Conservation (phyloP, 805 yeast species). For the Wickerhamiella dianesei region DNA sequence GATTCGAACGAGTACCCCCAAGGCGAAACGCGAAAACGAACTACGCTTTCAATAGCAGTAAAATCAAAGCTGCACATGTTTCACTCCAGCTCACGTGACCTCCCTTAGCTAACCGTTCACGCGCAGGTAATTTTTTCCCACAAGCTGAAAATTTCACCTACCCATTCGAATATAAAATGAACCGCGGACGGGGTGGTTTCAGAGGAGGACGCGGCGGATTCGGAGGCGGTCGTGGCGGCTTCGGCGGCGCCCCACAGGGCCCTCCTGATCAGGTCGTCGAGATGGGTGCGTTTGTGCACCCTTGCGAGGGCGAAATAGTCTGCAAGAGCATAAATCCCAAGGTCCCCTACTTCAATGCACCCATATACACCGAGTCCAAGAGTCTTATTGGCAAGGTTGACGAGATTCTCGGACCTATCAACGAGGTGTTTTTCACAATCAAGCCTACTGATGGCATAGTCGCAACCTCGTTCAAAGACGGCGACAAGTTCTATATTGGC, state of each 20-base stretch:
- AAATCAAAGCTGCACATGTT: not conserved
- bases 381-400: constrained; percentile 95
- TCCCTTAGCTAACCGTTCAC: not conserved
- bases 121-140: not conserved
- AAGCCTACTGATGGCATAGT: constrained; percentile 95
- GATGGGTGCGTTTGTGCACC: constrained; percentile 84
- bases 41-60: too few species aligned
- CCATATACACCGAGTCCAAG: constrained; percentile 91
- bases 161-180: constrained; percentile 30
- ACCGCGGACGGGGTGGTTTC: constrained; percentile 52
- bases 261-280: constrained; percentile 95
- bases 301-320: constrained; percentile 94
- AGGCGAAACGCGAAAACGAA: not conserved
- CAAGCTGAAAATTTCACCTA: constrained; percentile 2
- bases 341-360: constrained; percentile 97
- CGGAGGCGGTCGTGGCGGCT: constrained; percentile 56
- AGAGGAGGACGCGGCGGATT: constrained; percentile 53
- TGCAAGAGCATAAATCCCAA: constrained; percentile 90
- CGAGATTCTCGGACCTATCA: constrained; percentile 93
- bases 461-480: constrained; percentile 83
- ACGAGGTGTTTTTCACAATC: constrained; percentile 94
- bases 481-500: constrained; percentile 91
- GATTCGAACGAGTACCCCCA: not conserved
- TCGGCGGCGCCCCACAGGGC: constrained; percentile 74
- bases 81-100: not conserved